Evolutionary conservation across 1,139 yeast genomes (phyloP).

Genomic region (Sugiyamaella neomexicana): DNA sequence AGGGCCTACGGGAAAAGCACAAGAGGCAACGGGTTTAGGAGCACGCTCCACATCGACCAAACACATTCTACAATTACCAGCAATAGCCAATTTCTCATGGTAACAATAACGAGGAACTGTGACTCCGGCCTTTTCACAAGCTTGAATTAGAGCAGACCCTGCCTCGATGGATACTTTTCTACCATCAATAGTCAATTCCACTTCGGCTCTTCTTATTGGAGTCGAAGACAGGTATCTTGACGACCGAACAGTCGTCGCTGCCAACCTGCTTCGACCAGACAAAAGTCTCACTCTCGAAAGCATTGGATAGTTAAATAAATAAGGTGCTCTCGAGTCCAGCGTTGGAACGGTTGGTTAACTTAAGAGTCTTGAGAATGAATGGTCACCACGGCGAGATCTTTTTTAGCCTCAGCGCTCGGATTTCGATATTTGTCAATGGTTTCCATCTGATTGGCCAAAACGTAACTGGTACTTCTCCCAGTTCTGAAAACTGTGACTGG

Average conservation of each 20-base stretch:
- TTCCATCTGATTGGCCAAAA: conserved; percentile 14
- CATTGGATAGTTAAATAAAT: neutral
- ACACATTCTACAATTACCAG: conserved; percentile 97
- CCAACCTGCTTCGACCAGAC: conserved; percentile 3
- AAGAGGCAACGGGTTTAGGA: conserved; percentile 87
- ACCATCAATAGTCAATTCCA: conserved; percentile 77
- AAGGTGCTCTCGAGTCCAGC: no score
- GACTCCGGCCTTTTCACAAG: conserved; percentile 90
- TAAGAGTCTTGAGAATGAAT: no score
- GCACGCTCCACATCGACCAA: conserved; percentile 87
- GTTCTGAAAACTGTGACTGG: neutral
- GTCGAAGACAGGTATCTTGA: conserved; percentile 11
- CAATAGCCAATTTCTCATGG: conserved; percentile 87
- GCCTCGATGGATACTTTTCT: conserved; percentile 76
- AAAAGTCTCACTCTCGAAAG: conserved; percentile 14
- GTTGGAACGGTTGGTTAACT: no score
- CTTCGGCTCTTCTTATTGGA: conserved; percentile 44
- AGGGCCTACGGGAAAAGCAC: conserved; percentile 87
- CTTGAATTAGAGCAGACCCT: conserved; percentile 86
- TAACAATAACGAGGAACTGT: conserved; percentile 86
- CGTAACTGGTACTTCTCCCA: neutral
- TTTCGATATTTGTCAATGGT: conserved; percentile 14
- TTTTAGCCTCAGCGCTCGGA: neutral
- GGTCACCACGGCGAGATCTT: conserved; percentile 11
- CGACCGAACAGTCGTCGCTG: neutral